These are phyloP conservation scores for Kwoniella dendrophila DNA, from an alignment of 768 basidiomycete species.

Conservation along the genomic window DNA sequence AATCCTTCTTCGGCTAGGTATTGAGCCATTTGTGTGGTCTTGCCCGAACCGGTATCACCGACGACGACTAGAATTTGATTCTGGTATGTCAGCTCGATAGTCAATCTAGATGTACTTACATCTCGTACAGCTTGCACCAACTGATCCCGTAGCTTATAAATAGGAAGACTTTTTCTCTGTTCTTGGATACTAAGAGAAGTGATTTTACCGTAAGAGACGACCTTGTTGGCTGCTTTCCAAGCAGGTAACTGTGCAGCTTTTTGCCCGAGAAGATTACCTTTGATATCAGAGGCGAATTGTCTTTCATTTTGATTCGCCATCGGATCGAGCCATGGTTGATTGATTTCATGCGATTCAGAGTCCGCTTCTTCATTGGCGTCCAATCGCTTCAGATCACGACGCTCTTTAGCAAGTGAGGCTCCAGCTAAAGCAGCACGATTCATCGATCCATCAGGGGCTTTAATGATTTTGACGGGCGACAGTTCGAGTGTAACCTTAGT, in stretches of 20 bases:
- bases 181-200: constrained; percentile 89
- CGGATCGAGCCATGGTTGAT: constrained; percentile 95
- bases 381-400: constrained; percentile 89
- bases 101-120: constrained; percentile 60
- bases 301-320: constrained; percentile 87
- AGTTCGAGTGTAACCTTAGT: constrained; percentile 93
- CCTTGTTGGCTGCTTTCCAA: constrained; percentile 91
- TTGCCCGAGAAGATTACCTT: constrained; percentile 65
- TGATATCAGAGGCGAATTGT: constrained; percentile 89
- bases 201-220: constrained; percentile 92
- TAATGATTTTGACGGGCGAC: constrained; percentile 96
- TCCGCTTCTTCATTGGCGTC: constrained; percentile 93
- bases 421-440: constrained; percentile 94
- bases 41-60: constrained; percentile 97
- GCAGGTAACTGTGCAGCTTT: constrained; percentile 78
- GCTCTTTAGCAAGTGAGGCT: constrained; percentile 89
- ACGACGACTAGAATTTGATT: constrained; percentile 98
- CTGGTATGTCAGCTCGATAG: constrained; percentile 58
- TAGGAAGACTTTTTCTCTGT: constrained; percentile 85
- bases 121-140: constrained; percentile 85
- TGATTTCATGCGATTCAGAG: constrained; percentile 91
- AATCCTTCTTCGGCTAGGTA: constrained; percentile 94
- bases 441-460: constrained; percentile 95
- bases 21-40: constrained; percentile 99
- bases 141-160: constrained; percentile 89